Evolutionary conservation across 176 grass and related monocot genomes (phyloP), one percentile per base, ranked within the genome.

Genomic region (Leersia perrieri): DNA sequence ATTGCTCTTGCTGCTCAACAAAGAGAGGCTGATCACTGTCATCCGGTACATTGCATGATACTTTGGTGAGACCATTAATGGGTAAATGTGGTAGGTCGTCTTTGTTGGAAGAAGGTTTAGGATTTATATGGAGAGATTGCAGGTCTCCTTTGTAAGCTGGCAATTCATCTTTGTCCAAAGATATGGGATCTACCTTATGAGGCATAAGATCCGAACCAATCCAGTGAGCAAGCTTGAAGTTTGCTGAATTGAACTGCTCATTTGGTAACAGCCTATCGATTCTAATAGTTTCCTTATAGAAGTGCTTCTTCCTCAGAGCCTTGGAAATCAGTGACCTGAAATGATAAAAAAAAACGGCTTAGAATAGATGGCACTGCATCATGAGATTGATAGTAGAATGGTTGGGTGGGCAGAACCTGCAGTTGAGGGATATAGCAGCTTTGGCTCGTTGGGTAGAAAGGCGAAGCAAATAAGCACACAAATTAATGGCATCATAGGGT

Each of bases 241-340:
- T 81, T 64, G 76, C 63, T 27, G 64, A 82, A 30, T 84, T 66
- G 25, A 68, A 86, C 38, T 87, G 61, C 49, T 90, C 73, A 87
- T 90, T 80, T 27, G 82, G 89, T 45, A 84, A 61, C 16, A 92
- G 62, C 79, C 89, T 97, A 55, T 94, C 88, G 0, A 92, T 82
- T 87, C 78, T 83, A 41, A 97, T 94, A 68, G 94, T 90, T 90
- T 87, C 88, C 67, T 97, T 92, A 85, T 97, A 90, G 72, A 92
- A 97, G 70, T 97, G 81, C 64, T 97, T 97, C 80, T 89, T 97
- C 88, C 88, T 94, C 74, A 89, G 61, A 73, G 90, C 83, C 66
- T 78, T 92, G 33, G 73, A 80, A 69, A 97, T 33, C 33, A 97
- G 74, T 60, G 80, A 81, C 82, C 92, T 97, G 78, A 12, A 72